A percentile compares a stretch with the other conserved stretches of the same genome.
Evolutionary conservation across 805 yeast species (phyloP).

Genomic region (Saccharomycopsis microspora): DNA sequence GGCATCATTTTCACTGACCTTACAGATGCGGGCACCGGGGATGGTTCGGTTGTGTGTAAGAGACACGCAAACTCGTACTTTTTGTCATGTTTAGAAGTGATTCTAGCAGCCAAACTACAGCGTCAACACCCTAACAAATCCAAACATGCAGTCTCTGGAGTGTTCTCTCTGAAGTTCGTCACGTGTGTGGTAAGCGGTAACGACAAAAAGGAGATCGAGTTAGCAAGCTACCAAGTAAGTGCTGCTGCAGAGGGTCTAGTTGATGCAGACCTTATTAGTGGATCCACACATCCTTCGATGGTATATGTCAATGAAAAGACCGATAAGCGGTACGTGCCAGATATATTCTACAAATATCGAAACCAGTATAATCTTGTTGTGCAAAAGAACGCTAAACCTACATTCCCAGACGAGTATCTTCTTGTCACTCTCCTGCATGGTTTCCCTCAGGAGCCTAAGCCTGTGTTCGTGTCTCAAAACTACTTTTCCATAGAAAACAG

Average conservation of each 20-base stretch:
- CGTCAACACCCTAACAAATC: conserved; percentile 47
- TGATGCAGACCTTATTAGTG: conserved; percentile 72
- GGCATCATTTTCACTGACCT: conserved; percentile 89
- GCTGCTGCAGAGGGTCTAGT: conserved; percentile 81
- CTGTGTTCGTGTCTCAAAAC: conserved; percentile 27
- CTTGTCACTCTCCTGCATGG: conserved; percentile 87
- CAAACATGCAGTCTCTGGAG: conserved; percentile 50
- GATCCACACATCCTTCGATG: conserved; percentile 85
- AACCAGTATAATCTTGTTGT: conserved; percentile 87
- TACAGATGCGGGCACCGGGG: conserved; percentile 73
- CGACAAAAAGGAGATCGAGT: conserved; percentile 75
- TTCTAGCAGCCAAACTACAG: conserved; percentile 78
- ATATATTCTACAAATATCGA: conserved; percentile 69
- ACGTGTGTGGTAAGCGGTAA: conserved; percentile 95
- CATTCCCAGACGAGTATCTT: conserved; percentile 85
- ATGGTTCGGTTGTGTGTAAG: conserved; percentile 85
- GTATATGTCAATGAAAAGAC: conserved; percentile 71
- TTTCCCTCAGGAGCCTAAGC: conserved; percentile 48
- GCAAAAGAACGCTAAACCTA: conserved; percentile 81
- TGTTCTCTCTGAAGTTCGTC: conserved; percentile 79
- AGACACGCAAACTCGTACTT: conserved; percentile 89
- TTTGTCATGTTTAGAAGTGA: conserved; percentile 74
- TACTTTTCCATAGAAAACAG: conserved; percentile 73
- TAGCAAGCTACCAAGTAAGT: conserved; percentile 82
- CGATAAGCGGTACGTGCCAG: conserved; percentile 81